Conservation (phyloP, 2,329 filamentous ascomycete genomes). For the Colletotrichum shisoi region DNA sequence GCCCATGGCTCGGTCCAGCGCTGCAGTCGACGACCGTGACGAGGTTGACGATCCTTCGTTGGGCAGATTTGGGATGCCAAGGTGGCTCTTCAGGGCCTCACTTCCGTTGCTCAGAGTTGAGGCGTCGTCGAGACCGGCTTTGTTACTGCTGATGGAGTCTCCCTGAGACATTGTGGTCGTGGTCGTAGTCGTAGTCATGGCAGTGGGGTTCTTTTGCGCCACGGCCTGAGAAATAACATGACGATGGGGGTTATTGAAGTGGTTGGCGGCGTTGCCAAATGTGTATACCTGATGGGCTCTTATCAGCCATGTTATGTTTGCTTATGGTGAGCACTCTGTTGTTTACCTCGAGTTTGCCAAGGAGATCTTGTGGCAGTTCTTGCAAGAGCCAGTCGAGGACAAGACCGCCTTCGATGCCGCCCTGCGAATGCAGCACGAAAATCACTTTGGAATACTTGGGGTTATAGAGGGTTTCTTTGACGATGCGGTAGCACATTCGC, state of each 20-base stretch:
- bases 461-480: slow-evolving; percentile 71
- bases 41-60: slow-evolving; percentile 45
- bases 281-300: slow-evolving; percentile 64
- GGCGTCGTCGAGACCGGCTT: neutral
- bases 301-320: neutral
- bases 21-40: slow-evolving; percentile 49
- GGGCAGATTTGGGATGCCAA: slow-evolving; percentile 19
- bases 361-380: slow-evolving; percentile 71
- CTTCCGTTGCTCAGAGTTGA: slow-evolving; percentile 3
- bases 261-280: slow-evolving; percentile 80
- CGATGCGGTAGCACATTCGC: slow-evolving; percentile 66
- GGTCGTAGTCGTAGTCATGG: slow-evolving; percentile 35
- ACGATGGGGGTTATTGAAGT: slow-evolving; percentile 75
- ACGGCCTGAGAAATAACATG: slow-evolving; percentile 48
- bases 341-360: slow-evolving; percentile 68
- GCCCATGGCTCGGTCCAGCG: slow-evolving; percentile 64
- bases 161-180: slow-evolving; percentile 31
- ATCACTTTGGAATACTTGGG: slow-evolving; percentile 73
- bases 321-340: too few relatives aligned
- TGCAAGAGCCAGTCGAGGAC: slow-evolving; percentile 80
- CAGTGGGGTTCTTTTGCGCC: slow-evolving; percentile 52
- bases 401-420: slow-evolving; percentile 75
- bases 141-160: slow-evolving; percentile 7
- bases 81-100: neutral
- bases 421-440: slow-evolving; percentile 79